phyloP scores from a whole-genome alignment of 1,139 yeast genomes.

The Magnusiomyces paraingens region DNA sequence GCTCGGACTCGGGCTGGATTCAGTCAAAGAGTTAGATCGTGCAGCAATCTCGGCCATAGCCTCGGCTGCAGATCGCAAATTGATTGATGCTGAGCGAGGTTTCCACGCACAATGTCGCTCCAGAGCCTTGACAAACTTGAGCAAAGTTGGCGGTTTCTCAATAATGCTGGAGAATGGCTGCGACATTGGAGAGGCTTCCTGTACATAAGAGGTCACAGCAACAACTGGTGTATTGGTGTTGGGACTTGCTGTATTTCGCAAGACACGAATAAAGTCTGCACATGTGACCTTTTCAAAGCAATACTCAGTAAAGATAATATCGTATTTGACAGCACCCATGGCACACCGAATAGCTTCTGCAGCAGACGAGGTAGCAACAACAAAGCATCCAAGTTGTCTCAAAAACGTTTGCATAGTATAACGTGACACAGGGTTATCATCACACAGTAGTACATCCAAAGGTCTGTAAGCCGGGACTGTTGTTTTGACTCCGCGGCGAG shows the following conservation, averaged over 20 bases:
- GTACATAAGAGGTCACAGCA: conserved; percentile 66
- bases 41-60: neutral
- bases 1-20: no score
- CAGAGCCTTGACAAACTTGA: conserved; percentile 36
- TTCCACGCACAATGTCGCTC: conserved; percentile 30
- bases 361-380: conserved; percentile 70
- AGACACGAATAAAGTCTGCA: conserved; percentile 69
- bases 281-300: conserved; percentile 62
- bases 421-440: conserved; percentile 77
- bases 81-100: conserved; percentile 15
- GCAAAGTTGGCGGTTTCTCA: conserved; percentile 63
- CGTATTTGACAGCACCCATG: conserved; percentile 79
- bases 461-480: conserved; percentile 28
- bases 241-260: conserved; percentile 67
- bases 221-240: conserved; percentile 74
- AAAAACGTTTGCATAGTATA: conserved; percentile 60
- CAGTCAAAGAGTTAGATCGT: no score
- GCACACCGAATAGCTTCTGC: conserved; percentile 79
- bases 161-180: conserved; percentile 62
- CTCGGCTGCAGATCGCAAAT: neutral
- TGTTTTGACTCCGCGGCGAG: conserved; percentile 25
- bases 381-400: conserved; percentile 71
- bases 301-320: conserved; percentile 71
- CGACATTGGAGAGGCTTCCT: conserved; percentile 43
- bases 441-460: conserved; percentile 73